These are phyloP conservation scores for Pyrus betulifolia DNA, from an alignment of 306 rosid genomes.

Conservation along the genomic window DNA sequence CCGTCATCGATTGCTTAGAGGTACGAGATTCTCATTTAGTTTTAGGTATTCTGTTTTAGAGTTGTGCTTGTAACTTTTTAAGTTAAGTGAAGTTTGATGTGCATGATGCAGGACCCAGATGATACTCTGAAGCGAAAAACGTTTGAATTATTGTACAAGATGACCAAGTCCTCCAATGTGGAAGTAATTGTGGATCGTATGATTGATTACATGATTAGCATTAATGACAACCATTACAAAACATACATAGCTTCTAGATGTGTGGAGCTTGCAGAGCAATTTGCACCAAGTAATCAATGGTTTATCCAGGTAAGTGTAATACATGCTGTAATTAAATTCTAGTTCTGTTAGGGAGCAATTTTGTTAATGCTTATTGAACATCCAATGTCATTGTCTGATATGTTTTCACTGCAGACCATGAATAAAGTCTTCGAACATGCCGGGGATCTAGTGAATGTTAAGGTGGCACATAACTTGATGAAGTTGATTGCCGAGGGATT, in stretches of 20 bases:
- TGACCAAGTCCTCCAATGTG: conserved; percentile 97
- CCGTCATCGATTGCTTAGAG: conserved; percentile 98
- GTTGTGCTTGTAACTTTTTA: conserved; percentile 3
- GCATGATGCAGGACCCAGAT: conserved; percentile 78
- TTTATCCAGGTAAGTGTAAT: conserved; percentile 85
- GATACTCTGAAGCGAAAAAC: conserved; percentile 94
- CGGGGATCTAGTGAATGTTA: conserved; percentile 91
- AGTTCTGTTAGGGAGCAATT: neutral
- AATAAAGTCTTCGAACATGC: conserved; percentile 99
- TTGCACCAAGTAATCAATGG: conserved; percentile 97
- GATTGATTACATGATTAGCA: conserved; percentile 86
- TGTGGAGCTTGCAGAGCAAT: conserved; percentile 94
- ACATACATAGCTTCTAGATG: conserved; percentile 93
- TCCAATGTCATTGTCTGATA: conserved; percentile 4
- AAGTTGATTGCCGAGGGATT: conserved; percentile 97
- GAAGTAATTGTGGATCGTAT: conserved; percentile 97
- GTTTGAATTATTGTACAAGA: conserved; percentile 74
- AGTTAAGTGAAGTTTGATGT: conserved; percentile 14
- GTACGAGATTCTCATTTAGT: conserved; percentile 27
- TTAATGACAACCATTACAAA: conserved; percentile 83
- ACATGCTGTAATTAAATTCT: conserved; percentile 3
- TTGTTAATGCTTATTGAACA: neutral
- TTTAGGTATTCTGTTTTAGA: neutral
- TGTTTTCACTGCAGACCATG: conserved; percentile 62
- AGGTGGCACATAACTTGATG: conserved; percentile 97